Percentiles rank a stretch among this genome's conserved stretches.
Evolutionary conservation across 441 rosid species (phyloP).

Genomic region (Dalechampia spathulata): DNA sequence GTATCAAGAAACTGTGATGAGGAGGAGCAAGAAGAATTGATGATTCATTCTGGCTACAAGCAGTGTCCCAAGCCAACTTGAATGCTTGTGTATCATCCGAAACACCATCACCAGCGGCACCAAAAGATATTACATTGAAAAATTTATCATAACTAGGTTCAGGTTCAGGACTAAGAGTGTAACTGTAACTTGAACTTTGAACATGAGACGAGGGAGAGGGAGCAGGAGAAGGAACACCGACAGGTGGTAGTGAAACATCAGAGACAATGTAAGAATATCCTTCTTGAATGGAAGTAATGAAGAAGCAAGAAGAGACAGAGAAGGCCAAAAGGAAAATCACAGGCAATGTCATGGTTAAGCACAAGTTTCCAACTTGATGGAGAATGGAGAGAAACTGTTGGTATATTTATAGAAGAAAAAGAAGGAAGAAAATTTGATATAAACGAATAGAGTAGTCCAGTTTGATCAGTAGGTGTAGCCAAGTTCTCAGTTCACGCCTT

Average conservation of each 20-base stretch:
- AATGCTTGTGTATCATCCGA: conserved; percentile 38
- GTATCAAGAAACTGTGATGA: conserved; percentile 30
- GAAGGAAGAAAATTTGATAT: too few relatives aligned
- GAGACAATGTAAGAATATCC: conserved; percentile 7
- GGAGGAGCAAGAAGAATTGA: conserved; percentile 26
- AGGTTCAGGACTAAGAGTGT: conserved; percentile 4
- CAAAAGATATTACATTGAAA: conserved; percentile 30
- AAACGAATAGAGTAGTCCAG: conserved; percentile 9
- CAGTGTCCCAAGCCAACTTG: conserved; percentile 45
- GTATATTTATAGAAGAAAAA: conserved; percentile 17
- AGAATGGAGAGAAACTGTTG: neutral
- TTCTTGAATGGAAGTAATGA: conserved; percentile 7
- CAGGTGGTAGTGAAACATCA: conserved; percentile 21
- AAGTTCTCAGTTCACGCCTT: conserved; percentile 10
- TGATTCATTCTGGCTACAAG: conserved; percentile 15
- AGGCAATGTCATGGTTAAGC: conserved; percentile 16
- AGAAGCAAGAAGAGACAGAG: neutral
- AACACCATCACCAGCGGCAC: conserved; percentile 35
- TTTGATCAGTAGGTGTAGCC: conserved; percentile 20
- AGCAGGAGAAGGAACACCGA: conserved; percentile 21
- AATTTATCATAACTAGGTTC: neutral
- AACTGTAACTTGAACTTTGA: conserved; percentile 6
- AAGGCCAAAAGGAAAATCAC: conserved; percentile 5
- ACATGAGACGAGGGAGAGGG: conserved; percentile 20
- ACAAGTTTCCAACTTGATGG: neutral